phyloP scores from a whole-genome alignment of 495 filamentous ascomycete genomes.

The Penicillium subrubescens region DNA sequence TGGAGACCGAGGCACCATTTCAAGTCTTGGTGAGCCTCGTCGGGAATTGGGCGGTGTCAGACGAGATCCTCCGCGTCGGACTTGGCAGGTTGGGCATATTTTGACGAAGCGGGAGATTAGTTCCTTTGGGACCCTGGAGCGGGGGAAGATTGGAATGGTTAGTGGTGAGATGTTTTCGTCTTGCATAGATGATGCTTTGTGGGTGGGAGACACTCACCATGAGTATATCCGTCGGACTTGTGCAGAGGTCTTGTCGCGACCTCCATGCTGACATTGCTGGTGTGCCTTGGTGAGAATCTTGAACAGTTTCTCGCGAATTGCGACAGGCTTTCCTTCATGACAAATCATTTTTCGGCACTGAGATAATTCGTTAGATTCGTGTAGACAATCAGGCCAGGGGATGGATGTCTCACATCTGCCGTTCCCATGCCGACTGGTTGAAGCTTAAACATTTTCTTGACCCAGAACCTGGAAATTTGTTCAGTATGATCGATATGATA shows the following conservation, averaged over 20 bases:
- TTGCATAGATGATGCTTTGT: not conserved
- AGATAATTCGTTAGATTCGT: conserved; percentile 13
- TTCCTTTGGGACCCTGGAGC: conserved; percentile 57
- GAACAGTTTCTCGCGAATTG: conserved; percentile 60
- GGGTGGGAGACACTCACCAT: conserved; percentile 42
- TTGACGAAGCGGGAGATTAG: conserved; percentile 60
- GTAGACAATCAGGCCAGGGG: not conserved
- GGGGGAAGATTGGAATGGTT: conserved; percentile 3
- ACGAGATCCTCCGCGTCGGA: conserved; percentile 48
- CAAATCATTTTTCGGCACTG: conserved; percentile 53
- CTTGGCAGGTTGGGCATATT: conserved; percentile 55
- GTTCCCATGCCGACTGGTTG: conserved; percentile 39
- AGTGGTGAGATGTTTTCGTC: not conserved
- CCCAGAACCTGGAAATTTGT: conserved; percentile 55
- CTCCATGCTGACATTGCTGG: conserved; percentile 59
- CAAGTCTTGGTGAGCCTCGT: conserved; percentile 44
- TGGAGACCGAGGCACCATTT: conserved; percentile 42
- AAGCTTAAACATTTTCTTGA: conserved; percentile 63
- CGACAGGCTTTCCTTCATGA: conserved; percentile 62
- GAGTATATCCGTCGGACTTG: conserved; percentile 59
- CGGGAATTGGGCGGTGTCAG: conserved; percentile 50
- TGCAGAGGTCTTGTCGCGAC: conserved; percentile 62
- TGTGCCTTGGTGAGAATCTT: conserved; percentile 59
- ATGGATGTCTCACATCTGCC: conserved; percentile 37
- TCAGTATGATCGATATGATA: conserved; percentile 14